Evolutionary conservation across 805 yeast species (phyloP).

Genomic region (Kockiozyma suomiensis): DNA sequence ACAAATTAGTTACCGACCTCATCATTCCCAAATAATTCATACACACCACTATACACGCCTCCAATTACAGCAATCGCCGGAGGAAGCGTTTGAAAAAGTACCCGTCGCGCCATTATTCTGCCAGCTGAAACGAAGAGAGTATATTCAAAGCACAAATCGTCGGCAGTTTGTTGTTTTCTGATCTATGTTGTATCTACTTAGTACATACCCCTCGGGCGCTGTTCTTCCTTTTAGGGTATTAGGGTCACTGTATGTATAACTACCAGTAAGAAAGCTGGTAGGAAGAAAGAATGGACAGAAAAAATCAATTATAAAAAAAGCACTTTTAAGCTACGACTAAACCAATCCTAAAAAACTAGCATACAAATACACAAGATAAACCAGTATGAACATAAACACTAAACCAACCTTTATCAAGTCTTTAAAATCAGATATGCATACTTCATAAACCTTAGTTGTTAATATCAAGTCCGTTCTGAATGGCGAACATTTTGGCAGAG

Average conservation of each 20-base stretch:
- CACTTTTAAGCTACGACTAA: neutral
- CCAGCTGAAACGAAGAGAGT: neutral
- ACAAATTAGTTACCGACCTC: neutral
- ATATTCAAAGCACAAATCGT: neutral
- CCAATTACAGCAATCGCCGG: slow-evolving; percentile 18
- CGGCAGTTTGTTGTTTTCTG: neutral
- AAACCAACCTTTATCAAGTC: neutral
- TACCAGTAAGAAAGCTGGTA: neutral
- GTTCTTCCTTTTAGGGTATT: neutral
- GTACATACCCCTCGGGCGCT: neutral
- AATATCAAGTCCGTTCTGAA: slow-evolving; percentile 50
- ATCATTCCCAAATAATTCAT: neutral
- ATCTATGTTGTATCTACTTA: too few relatives aligned
- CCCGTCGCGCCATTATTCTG: slow-evolving; percentile 17
- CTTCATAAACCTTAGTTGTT: slow-evolving; percentile 4
- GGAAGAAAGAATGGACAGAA: neutral
- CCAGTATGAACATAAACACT: slow-evolving; percentile 1
- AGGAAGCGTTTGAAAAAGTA: slow-evolving; percentile 12
- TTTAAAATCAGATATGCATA: too few relatives aligned
- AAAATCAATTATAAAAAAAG: neutral
- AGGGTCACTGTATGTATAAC: neutral
- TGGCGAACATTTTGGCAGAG: slow-evolving; percentile 62
- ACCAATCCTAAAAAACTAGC: neutral
- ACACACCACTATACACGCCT: slow-evolving; percentile 24
- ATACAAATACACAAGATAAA: neutral